These are phyloP conservation scores for Penicillium aurantiogriseum DNA, from an alignment of 2,329 filamentous ascomycete species.

Conservation along the genomic window DNA sequence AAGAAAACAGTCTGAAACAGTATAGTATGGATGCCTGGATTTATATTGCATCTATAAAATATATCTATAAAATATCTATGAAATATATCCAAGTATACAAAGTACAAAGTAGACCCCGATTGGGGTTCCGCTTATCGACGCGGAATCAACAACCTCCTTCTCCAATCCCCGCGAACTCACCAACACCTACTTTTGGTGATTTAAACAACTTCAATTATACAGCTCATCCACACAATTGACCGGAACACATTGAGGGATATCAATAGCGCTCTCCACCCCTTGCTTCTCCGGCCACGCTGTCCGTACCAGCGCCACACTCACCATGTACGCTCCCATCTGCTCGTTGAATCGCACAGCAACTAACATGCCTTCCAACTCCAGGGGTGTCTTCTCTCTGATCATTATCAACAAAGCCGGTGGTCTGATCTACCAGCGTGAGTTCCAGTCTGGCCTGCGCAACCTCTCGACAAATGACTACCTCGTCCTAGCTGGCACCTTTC, in stretches of 20 bases:
- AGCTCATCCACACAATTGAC: not conserved
- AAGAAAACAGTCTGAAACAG: too few relatives aligned
- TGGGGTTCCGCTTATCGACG: not conserved
- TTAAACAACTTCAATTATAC: not conserved
- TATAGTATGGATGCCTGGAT: too few relatives aligned
- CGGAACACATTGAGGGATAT: constrained; percentile 6
- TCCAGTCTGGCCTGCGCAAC: constrained; percentile 81
- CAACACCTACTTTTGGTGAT: not conserved
- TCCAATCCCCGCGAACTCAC: not conserved
- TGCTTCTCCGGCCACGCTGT: constrained; percentile 11
- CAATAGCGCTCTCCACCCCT: constrained; percentile 10
- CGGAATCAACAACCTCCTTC: not conserved
- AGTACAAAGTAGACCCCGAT: not conserved
- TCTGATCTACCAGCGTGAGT: constrained; percentile 92
- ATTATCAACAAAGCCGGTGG: constrained; percentile 99
- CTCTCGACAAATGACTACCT: constrained; percentile 95
- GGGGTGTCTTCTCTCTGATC: constrained; percentile 92
- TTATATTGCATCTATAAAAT: too few relatives aligned
- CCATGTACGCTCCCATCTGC: constrained; percentile 20
- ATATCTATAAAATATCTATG: not conserved
- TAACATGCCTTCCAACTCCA: constrained; percentile 40
- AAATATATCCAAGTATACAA: too few relatives aligned
- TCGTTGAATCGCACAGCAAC: constrained; percentile 1
- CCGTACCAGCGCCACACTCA: constrained; percentile 10
- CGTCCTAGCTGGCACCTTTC: constrained; percentile 94